Conservation (phyloP, 2,329 filamentous ascomycete species). For the Colletotrichum tropicicola region DNA sequence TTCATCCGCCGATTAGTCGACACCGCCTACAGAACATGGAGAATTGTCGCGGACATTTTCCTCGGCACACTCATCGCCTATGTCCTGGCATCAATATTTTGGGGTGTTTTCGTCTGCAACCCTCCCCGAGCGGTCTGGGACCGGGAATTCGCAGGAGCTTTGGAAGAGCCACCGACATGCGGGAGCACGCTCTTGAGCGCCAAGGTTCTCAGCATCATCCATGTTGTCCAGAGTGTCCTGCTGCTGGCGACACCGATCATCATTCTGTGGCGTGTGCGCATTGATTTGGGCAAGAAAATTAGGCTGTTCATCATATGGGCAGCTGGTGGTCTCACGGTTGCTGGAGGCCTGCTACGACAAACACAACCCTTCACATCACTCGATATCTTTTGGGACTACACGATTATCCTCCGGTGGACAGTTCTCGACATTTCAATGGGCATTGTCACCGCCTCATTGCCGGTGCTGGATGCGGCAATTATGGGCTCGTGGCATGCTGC, state of each 20-base stretch:
- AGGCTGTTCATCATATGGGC: slow-evolving; percentile 40
- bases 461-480: slow-evolving; percentile 36
- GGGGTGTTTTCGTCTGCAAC: slow-evolving; percentile 36
- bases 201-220: slow-evolving; percentile 37
- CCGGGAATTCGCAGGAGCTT: slow-evolving; percentile 17
- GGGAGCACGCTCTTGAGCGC: slow-evolving; percentile 28
- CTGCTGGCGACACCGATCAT: slow-evolving; percentile 40
- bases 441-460: slow-evolving; percentile 39
- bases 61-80: slow-evolving; percentile 36
- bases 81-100: slow-evolving; percentile 36
- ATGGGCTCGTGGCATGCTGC: slow-evolving; percentile 27
- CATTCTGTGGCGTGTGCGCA: slow-evolving; percentile 41
- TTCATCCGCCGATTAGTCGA: slow-evolving; percentile 29
- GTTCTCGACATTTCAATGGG: slow-evolving; percentile 39
- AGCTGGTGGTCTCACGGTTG: slow-evolving; percentile 37
- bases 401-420: slow-evolving; percentile 35
- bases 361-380: slow-evolving; percentile 17
- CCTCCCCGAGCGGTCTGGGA: slow-evolving; percentile 31
- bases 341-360: slow-evolving; percentile 38
- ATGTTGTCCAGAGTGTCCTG: slow-evolving; percentile 41
- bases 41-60: slow-evolving; percentile 38
- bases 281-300: slow-evolving; percentile 36
- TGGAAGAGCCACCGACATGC: background rate
- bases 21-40: slow-evolving; percentile 34
- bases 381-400: slow-evolving; percentile 32